Percentiles rank a stretch among this genome's conserved stretches.
phyloP scores from a whole-genome alignment of 164 flowering plant genomes.

The Vitis amurensis region DNA sequence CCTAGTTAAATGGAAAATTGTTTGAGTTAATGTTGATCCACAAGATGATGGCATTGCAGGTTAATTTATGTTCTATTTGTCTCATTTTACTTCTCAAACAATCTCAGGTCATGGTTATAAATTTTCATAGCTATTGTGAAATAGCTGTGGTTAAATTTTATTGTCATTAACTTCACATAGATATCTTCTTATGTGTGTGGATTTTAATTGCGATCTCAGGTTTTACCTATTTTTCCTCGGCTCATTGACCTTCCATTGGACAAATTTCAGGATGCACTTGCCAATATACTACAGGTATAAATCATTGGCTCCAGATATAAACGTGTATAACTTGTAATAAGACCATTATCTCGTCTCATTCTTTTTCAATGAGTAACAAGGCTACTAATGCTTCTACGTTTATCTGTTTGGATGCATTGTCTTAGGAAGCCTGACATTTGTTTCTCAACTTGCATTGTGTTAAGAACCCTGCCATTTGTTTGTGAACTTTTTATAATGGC shows the following conservation, averaged over 20 bases:
- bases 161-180: neutral
- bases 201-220: conserved; percentile 41
- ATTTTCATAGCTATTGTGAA: neutral
- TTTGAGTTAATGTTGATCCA: neutral
- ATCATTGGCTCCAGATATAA: neutral
- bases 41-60: neutral
- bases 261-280: conserved; percentile 88
- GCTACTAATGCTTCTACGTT: too few species aligned
- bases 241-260: conserved; percentile 92
- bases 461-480: neutral
- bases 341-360: too few species aligned
- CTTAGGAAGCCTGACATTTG: too few species aligned
- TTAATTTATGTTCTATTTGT: neutral
- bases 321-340: too few species aligned
- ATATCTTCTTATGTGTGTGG: neutral
- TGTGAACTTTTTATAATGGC: neutral
- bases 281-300: conserved; percentile 86
- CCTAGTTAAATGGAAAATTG: neutral
- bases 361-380: too few species aligned
- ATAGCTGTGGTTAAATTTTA: neutral
- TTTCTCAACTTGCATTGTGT: too few species aligned
- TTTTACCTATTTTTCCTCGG: conserved; percentile 90
- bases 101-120: neutral
- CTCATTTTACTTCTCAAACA: neutral
- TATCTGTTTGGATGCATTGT: too few species aligned